Evolutionary conservation across 2,329 filamentous ascomycete species (phyloP).

Genomic region (Aspergillus flavus): DNA sequence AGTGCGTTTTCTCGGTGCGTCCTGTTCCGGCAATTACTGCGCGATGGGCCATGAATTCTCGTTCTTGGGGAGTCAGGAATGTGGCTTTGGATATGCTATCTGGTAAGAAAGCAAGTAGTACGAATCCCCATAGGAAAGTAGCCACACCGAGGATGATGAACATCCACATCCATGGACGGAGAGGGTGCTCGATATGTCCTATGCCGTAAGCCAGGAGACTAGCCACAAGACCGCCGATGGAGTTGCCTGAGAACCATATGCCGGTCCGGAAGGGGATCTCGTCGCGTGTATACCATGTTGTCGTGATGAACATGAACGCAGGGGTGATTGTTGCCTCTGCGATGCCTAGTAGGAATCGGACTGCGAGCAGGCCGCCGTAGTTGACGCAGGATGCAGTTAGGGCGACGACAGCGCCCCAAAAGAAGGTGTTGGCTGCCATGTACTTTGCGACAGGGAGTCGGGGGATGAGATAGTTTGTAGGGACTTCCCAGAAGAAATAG

Average conservation of each 20-base stretch:
- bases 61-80: constrained; percentile 61
- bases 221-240: constrained; percentile 20
- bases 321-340: constrained; percentile 60
- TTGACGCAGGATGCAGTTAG: constrained; percentile 51
- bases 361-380: constrained; percentile 54
- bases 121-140: constrained; percentile 56
- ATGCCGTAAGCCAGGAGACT: constrained; percentile 54
- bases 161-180: constrained; percentile 61
- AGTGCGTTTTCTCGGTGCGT: constrained; percentile 38
- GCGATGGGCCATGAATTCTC: constrained; percentile 38
- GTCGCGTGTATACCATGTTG: constrained; percentile 60
- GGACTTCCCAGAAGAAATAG: constrained; percentile 48
- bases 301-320: constrained; percentile 59
- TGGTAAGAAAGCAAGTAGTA: constrained; percentile 54
- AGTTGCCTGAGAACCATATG: constrained; percentile 54
- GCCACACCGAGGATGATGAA: constrained; percentile 57
- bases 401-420: constrained; percentile 54
- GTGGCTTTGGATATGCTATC: constrained; percentile 57
- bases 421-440: constrained; percentile 47
- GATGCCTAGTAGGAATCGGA: constrained; percentile 58
- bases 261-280: constrained; percentile 59
- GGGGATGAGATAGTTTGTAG: constrained; percentile 44
- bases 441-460: constrained; percentile 54
- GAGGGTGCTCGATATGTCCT: constrained; percentile 53
- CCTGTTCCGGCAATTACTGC: constrained; percentile 18